phyloP scores from a whole-genome alignment of 306 rosid species.

The Sesbania bispinosa region DNA sequence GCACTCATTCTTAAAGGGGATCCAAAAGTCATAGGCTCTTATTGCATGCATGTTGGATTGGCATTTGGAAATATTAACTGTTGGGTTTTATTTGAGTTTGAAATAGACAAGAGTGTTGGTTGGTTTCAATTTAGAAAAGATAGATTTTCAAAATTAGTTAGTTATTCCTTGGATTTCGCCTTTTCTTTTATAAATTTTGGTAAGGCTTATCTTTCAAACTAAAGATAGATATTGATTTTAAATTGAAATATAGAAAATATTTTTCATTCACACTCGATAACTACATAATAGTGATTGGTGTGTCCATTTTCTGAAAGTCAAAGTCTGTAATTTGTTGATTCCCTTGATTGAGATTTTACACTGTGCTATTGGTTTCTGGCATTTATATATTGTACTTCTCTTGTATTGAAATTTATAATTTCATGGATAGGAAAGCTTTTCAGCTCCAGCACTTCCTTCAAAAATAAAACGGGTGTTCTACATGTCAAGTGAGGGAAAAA shows the following conservation, averaged over 20 bases:
- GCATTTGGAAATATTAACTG: neutral
- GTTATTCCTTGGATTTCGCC: neutral
- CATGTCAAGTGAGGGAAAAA: constrained; percentile 95
- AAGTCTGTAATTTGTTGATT: constrained; percentile 4
- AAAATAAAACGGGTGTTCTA: constrained; percentile 92
- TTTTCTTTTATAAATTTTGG: neutral
- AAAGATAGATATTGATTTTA: neutral
- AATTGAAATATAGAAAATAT: neutral
- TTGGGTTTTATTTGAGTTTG: neutral
- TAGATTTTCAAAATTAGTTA: neutral
- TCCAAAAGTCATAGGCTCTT: neutral
- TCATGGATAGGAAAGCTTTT: constrained; percentile 58
- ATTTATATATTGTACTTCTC: constrained; percentile 9
- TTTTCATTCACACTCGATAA: neutral
- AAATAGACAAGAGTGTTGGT: neutral
- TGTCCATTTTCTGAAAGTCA: neutral
- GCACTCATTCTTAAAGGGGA: neutral
- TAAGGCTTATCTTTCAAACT: neutral
- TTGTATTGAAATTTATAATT: constrained; percentile 31
- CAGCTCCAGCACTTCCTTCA: constrained; percentile 72
- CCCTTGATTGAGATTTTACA: constrained; percentile 3
- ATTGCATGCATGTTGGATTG: neutral
- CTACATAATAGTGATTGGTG: neutral
- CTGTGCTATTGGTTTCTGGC: constrained; percentile 9
- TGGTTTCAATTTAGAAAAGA: constrained; percentile 11